Base-by-base conservation (phyloP, 768 basidiomycete genomes). In the Lactarius hengduanensis region DNA sequence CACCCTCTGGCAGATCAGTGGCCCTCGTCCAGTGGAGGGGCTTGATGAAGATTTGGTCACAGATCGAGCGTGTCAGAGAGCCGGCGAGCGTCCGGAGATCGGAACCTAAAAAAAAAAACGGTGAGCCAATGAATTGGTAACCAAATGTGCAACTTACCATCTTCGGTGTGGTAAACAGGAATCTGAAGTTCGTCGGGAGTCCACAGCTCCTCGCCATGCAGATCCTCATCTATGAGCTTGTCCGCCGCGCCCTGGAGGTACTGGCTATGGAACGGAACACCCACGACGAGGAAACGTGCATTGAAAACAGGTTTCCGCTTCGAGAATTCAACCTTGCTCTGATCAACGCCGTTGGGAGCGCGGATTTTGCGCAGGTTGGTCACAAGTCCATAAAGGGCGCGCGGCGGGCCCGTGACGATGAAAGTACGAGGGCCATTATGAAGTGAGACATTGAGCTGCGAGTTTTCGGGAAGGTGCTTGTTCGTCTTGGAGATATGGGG, bases 11-110 rank as follows among this genome's bases (percentile, higher is more conserved):
- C 84, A 98, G 96, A 68, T 87, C 80, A 40, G 93, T 96, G 6
- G 95, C 95, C 72, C 88, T 88, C 50, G 83, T 80, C 97, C 97
- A 98, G 79, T 97, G 91, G 70, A 99, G 95, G 15, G 93, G 91
- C 38, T 82, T 83, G 1, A 89, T 92, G 76, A 96, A 96, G 71
- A 98, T 94, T 75, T 96, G 95, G 70, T 95, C 92, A 77, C 90
- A 95, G 30, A 99, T 83, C 0, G 92, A 93, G 26, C 86, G 86
- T 55, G 94, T 93, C 68, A 99, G 81, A 0, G 94, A 92, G 1
- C 84, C 80, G n/a, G 80, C 72, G 9, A 83, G 76, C 26, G 79
- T 69, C 55, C 96, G 89, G 73, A 99, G 82, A 77, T 99, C 96
- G 57, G 89, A 84, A 61, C 96, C 95, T 96, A 72, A 60, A 56